Percentiles rank a stretch among this genome's conserved stretches.
Conservation (phyloP, 1,284 basidiomycete genomes). For the Ustanciosporium gigantosporum region DNA sequence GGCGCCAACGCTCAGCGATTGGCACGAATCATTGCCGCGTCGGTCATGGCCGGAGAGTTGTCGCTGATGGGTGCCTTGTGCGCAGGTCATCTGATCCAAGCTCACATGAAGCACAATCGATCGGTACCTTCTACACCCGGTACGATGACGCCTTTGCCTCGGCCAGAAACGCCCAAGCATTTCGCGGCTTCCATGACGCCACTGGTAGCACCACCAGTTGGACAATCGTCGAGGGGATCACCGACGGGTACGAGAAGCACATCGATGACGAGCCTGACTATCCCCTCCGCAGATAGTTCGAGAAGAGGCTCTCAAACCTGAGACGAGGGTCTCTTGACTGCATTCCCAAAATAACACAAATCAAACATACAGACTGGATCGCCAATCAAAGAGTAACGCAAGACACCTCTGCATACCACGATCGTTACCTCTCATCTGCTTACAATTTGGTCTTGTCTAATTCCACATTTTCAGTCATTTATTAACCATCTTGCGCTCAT, state of each 20-base stretch:
- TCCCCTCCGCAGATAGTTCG: conserved; percentile 28
- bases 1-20: conserved; percentile 59
- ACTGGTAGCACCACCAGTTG: conserved; percentile 46
- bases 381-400: too few relatives aligned
- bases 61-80: conserved; percentile 57
- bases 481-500: too few relatives aligned
- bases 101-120: conserved; percentile 61
- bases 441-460: too few relatives aligned
- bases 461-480: too few relatives aligned
- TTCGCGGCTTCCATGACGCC: conserved; percentile 53
- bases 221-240: conserved; percentile 19
- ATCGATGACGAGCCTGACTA: conserved; percentile 28
- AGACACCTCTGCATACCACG: too few relatives aligned
- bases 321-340: not conserved
- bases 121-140: conserved; percentile 57
- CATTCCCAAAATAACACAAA: conserved; percentile 7
- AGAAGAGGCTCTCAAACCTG: conserved; percentile 11
- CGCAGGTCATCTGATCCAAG: conserved; percentile 59
- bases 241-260: conserved; percentile 29
- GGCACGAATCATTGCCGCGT: conserved; percentile 58
- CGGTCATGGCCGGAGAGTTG: conserved; percentile 60
- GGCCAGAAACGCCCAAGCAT: conserved; percentile 50
- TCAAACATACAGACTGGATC: conserved; percentile 6
- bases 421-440: too few relatives aligned
- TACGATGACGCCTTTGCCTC: conserved; percentile 47